These are phyloP conservation scores for Opeltia flavorubescens DNA, from an alignment of 495 filamentous ascomycete genomes.

Conservation along the genomic window DNA sequence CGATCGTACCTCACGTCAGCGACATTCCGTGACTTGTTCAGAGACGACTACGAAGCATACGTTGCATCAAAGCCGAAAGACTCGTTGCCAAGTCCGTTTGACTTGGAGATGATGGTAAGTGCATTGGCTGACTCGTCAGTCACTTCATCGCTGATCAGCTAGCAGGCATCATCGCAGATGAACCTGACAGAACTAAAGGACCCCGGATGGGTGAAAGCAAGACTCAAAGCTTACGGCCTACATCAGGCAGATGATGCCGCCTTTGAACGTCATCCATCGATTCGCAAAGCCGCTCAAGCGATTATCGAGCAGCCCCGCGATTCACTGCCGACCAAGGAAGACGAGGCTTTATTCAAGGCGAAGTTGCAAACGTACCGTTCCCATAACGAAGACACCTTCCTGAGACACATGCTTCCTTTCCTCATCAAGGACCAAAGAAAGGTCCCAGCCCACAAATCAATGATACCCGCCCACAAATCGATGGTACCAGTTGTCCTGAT, in stretches of 20 bases:
- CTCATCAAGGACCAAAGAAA: background rate
- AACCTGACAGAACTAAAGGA: too few relatives aligned
- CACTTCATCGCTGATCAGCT: too few relatives aligned
- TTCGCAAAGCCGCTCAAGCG: background rate
- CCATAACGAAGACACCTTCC: background rate
- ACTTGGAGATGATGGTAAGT: too few relatives aligned
- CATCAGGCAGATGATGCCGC: background rate
- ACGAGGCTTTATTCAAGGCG: background rate
- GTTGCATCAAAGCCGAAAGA: too few relatives aligned
- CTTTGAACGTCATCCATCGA: background rate
- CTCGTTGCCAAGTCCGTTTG: too few relatives aligned
- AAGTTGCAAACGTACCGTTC: background rate
- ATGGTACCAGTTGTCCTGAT: too few relatives aligned
- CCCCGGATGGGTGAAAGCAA: background rate
- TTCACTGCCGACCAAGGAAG: background rate
- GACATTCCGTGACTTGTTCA: too few relatives aligned
- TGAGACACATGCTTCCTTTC: background rate
- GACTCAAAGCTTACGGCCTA: background rate
- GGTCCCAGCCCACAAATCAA: background rate
- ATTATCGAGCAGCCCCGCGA: background rate
- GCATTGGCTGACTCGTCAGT: too few relatives aligned
- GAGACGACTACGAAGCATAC: too few relatives aligned
- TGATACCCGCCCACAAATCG: background rate
- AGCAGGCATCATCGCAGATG: too few relatives aligned
- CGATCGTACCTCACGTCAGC: too few relatives aligned